A percentile compares a stretch with the other conserved stretches of the same genome.
Evolutionary conservation across 2,329 filamentous ascomycete genomes (phyloP).

Genomic region (Pestalotiopsis sp.): DNA sequence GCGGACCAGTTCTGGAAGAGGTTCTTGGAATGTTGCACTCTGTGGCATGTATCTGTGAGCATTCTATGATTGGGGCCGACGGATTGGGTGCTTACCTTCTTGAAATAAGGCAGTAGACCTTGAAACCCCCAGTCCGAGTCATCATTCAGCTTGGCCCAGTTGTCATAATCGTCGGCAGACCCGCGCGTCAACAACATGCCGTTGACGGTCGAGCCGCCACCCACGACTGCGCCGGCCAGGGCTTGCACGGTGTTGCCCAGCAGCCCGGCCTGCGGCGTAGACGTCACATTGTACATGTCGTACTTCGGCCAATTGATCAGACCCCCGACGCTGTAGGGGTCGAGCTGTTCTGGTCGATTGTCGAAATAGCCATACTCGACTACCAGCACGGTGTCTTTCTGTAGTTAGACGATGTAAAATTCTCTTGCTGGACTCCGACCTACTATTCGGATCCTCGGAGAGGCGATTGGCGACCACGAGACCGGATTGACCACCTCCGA

Average conservation of each 20-base stretch:
- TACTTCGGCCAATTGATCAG: not conserved
- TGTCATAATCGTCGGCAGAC: slow-evolving; percentile 1
- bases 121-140: not conserved
- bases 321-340: not conserved
- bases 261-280: not conserved
- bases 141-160: not conserved
- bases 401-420: not conserved
- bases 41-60: not conserved
- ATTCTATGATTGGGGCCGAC: not conserved
- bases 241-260: not conserved
- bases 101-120: not conserved
- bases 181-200: slow-evolving; percentile 3
- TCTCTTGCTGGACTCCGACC: not conserved
- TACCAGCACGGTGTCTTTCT: not conserved
- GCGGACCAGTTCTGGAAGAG: not conserved
- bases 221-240: not conserved
- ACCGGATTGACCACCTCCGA: slow-evolving; percentile 29
- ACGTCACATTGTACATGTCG: slow-evolving; percentile 3
- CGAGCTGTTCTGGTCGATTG: not conserved
- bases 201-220: slow-evolving; percentile 7
- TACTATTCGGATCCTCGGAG: slow-evolving; percentile 25
- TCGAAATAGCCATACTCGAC: slow-evolving; percentile 4
- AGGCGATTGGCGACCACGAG: slow-evolving; percentile 29
- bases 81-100: not conserved
- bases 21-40: not conserved